phyloP scores from a whole-genome alignment of 139 green algal species.

The Trebouxia sp. region DNA sequence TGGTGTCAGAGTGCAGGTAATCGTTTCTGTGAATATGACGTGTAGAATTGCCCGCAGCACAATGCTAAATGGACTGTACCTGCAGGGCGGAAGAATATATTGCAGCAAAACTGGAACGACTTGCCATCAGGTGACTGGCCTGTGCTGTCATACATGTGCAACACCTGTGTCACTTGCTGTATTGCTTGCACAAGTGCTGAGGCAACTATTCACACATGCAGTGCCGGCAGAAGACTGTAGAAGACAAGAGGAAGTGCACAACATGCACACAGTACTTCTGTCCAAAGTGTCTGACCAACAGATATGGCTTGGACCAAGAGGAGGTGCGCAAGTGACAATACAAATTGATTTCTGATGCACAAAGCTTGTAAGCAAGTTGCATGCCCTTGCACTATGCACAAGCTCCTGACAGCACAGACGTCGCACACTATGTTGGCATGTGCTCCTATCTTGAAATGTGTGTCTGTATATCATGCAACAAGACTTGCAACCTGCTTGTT shows the following conservation, averaged over 20 bases:
- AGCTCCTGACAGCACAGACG: too few relatives aligned
- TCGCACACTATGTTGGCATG: too few relatives aligned
- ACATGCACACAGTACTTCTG: slow-evolving; percentile 59
- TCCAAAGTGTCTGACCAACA: slow-evolving; percentile 57
- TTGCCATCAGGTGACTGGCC: slow-evolving; percentile 49
- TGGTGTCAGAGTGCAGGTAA: slow-evolving; percentile 14
- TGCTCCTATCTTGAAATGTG: too few relatives aligned
- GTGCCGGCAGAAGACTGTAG: slow-evolving; percentile 66
- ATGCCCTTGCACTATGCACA: too few relatives aligned
- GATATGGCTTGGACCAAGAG: slow-evolving; percentile 49
- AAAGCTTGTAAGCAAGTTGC: too few relatives aligned
- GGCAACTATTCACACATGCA: slow-evolving; percentile 22
- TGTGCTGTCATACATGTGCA: neutral
- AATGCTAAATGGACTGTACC: too few relatives aligned
- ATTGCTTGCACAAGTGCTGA: neutral
- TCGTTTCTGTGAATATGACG: too few relatives aligned
- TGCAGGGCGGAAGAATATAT: slow-evolving; percentile 60
- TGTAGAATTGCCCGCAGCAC: too few relatives aligned
- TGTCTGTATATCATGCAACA: too few relatives aligned
- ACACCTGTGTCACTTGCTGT: neutral
- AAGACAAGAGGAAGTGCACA: slow-evolving; percentile 58
- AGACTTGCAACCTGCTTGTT: too few relatives aligned
- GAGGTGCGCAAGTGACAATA: neutral
- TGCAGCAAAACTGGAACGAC: slow-evolving; percentile 63
- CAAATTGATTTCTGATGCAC: neutral